A percentile compares a stretch with the other conserved stretches of the same genome.
phyloP scores from a whole-genome alignment of 2,329 filamentous ascomycete genomes.

The Macroventuria anomochaeta region DNA sequence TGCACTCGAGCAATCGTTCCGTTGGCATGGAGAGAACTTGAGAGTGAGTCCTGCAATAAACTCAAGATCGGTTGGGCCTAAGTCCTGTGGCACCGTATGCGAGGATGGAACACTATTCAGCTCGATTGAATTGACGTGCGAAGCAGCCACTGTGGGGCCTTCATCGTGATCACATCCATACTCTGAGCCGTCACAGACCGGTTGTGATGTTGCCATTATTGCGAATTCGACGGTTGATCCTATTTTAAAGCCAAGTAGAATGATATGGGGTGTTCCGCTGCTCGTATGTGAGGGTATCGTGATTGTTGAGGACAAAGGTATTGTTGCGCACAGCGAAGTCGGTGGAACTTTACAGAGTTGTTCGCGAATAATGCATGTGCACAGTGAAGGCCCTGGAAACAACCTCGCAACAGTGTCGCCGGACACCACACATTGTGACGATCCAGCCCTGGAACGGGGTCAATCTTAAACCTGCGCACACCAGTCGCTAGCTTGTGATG shows the following conservation, averaged over 20 bases:
- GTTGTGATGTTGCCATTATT: background rate
- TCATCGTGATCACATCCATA: no score
- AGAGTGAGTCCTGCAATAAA: background rate
- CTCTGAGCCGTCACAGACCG: background rate
- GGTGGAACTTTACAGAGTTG: background rate
- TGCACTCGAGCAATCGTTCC: background rate
- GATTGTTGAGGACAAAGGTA: constrained; percentile 8
- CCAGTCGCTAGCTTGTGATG: no score
- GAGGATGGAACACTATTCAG: background rate
- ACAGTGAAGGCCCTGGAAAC: background rate
- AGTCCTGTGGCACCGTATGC: background rate
- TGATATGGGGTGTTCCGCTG: background rate
- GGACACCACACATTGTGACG: background rate
- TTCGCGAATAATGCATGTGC: background rate
- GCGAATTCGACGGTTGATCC: background rate
- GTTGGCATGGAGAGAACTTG: background rate
- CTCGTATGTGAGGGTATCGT: background rate
- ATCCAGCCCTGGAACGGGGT: no score
- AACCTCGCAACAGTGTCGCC: background rate
- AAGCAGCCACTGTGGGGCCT: background rate
- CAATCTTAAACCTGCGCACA: background rate
- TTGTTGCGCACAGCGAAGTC: background rate
- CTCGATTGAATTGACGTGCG: background rate
- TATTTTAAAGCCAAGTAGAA: background rate
- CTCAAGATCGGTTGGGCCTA: background rate